Conservation (phyloP, 192 early-diverging fungal species). For the Linderina pennispora region DNA sequence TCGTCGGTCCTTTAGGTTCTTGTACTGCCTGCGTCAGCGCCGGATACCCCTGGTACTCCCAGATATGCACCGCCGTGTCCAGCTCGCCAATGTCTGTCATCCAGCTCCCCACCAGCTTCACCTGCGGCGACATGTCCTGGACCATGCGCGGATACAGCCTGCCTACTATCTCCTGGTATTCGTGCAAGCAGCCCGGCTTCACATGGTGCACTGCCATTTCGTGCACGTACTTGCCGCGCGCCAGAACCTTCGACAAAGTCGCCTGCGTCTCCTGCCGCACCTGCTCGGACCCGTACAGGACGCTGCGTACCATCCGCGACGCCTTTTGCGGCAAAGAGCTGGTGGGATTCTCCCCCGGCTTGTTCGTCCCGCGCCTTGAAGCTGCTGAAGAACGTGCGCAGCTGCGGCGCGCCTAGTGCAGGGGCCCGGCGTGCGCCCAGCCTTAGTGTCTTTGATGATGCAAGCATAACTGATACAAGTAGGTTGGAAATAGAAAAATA, state of each 20-base stretch:
- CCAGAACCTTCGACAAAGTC: constrained; percentile 73
- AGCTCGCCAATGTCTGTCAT: constrained; percentile 78
- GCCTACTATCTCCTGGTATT: constrained; percentile 76
- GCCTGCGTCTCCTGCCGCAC: constrained; percentile 52
- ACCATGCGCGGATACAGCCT: constrained; percentile 73
- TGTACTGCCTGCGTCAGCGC: constrained; percentile 66
- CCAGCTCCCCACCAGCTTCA: constrained; percentile 88
- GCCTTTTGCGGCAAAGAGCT: constrained; percentile 48
- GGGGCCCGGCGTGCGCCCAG: neutral
- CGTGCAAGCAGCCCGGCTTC: constrained; percentile 78
- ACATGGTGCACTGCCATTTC: constrained; percentile 80
- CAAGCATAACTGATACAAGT: no score
- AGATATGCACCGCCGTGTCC: constrained; percentile 82
- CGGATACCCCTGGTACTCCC: constrained; percentile 90
- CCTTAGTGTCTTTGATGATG: no score
- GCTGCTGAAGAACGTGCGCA: neutral
- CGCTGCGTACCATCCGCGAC: constrained; percentile 57
- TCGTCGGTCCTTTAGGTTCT: constrained; percentile 54
- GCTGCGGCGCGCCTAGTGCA: neutral
- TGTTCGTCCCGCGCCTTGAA: neutral
- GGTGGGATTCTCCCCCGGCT: constrained; percentile 8
- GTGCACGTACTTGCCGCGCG: constrained; percentile 85
- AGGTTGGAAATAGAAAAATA: no score
- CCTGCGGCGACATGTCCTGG: constrained; percentile 63
- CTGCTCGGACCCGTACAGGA: constrained; percentile 66